These are phyloP conservation scores for Tilletiaria anomala DNA, from an alignment of 1,284 basidiomycete species.

Conservation along the genomic window DNA sequence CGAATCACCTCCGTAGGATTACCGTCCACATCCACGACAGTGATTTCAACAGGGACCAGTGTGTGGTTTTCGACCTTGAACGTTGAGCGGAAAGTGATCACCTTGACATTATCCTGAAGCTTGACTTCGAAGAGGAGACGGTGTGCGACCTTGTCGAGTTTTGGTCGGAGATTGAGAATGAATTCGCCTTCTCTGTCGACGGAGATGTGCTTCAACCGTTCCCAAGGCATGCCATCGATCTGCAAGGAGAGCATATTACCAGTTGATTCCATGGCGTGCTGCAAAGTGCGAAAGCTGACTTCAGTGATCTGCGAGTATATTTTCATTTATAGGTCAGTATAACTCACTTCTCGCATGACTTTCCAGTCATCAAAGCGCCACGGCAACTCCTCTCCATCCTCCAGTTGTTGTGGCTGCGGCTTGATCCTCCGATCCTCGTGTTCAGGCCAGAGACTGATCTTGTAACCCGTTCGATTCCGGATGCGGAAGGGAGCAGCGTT, in stretches of 20 bases:
- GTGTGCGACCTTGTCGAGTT: constrained; percentile 58
- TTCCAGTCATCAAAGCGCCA: constrained; percentile 98
- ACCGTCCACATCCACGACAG: constrained; percentile 70
- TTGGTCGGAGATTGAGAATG: constrained; percentile 69
- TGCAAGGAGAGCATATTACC: constrained; percentile 42
- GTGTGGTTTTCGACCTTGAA: constrained; percentile 87
- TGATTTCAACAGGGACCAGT: constrained; percentile 81
- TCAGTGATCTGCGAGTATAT: too few relatives aligned
- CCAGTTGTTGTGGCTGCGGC: constrained; percentile 39
- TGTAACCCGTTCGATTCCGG: constrained; percentile 73
- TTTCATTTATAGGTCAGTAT: too few relatives aligned
- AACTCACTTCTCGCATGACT: constrained; percentile 58
- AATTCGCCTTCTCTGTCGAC: constrained; percentile 92
- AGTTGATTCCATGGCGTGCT: constrained; percentile 19
- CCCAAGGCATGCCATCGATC: constrained; percentile 79
- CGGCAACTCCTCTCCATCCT: constrained; percentile 63
- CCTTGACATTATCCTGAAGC: constrained; percentile 82
- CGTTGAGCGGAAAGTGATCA: constrained; percentile 85
- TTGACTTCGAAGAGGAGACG: constrained; percentile 80
- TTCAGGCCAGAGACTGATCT: constrained; percentile 39
- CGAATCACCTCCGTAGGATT: constrained; percentile 66
- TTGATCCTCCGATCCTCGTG: constrained; percentile 46
- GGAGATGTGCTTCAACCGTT: constrained; percentile 70
- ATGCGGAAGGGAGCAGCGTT: constrained; percentile 86
- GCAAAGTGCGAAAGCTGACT: too few relatives aligned